Evolutionary conservation across 2,329 filamentous ascomycete genomes (phyloP).

Genomic region (Cladophialophora yegresii): DNA sequence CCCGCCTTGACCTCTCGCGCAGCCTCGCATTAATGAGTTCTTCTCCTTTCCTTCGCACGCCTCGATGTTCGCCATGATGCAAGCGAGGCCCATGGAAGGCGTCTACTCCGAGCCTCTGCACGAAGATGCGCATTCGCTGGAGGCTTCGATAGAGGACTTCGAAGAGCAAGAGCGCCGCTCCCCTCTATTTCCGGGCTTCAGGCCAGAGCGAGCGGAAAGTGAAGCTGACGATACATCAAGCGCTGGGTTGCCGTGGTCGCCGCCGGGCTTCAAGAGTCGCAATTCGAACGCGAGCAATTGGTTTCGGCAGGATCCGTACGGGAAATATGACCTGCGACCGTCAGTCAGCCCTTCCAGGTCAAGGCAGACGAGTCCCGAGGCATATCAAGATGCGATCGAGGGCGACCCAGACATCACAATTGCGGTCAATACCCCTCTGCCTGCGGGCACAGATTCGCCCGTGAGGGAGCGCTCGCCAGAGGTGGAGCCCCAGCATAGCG

Average conservation of each 20-base stretch:
- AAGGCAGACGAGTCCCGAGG: slow-evolving; percentile 59
- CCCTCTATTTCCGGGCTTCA: slow-evolving; percentile 61
- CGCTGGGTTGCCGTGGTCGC: slow-evolving; percentile 60
- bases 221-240: slow-evolving; percentile 46
- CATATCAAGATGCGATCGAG: slow-evolving; percentile 59
- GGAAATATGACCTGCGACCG: slow-evolving; percentile 46
- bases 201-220: slow-evolving; percentile 52
- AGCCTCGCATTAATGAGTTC: slow-evolving; percentile 25
- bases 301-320: slow-evolving; percentile 55
- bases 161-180: slow-evolving; percentile 57
- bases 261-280: slow-evolving; percentile 59
- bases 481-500: slow-evolving; percentile 46
- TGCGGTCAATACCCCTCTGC: slow-evolving; percentile 62
- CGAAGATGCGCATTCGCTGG: slow-evolving; percentile 52
- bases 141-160: slow-evolving; percentile 64
- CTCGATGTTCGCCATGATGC: slow-evolving; percentile 45
- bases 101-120: slow-evolving; percentile 52
- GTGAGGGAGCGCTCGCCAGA: slow-evolving; percentile 59
- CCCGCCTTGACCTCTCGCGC: slow-evolving; percentile 25
- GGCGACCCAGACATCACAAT: slow-evolving; percentile 53
- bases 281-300: slow-evolving; percentile 56
- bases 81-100: slow-evolving; percentile 47
- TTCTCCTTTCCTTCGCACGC: slow-evolving; percentile 11
- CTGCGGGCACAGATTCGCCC: slow-evolving; percentile 56
- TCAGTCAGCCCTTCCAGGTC: slow-evolving; percentile 55